Base-by-base conservation (phyloP, 2,329 filamentous ascomycete genomes). In the Fusarium illudens region DNA sequence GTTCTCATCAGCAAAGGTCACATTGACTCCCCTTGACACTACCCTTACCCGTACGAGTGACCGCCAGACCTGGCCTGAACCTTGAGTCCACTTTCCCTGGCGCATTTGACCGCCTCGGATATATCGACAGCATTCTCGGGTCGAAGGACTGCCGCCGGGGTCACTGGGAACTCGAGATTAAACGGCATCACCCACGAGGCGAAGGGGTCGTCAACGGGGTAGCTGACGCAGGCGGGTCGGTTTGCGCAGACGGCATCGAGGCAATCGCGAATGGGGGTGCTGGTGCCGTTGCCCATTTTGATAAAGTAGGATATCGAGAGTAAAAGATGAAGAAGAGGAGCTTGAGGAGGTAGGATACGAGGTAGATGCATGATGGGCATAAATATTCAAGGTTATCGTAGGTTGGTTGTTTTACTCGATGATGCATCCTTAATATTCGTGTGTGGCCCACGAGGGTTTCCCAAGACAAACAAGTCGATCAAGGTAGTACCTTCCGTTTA, bases 31-130 rank as follows among this genome's bases (percentile, higher is more conserved):
- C 19, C 2, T 4, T 0, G 11, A 46, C 0, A 6, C 1, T 6
- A 0, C n/a, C 63, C 82, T 70, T 74, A 86, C 84, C 81, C 88
- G 65, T 89, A 91, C 0, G 87, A 90, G 71, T 91, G 89, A 0
- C 89, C 89, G 4, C 89, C 89, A 2, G 87, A 88, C 66, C 83
- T 86, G 20, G 89, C 84, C 72, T 90, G 87, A 0, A 90, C 86
- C 66, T 86, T 84, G 54, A 86, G 75, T 6, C 78, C 78, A 60
- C 80, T 78, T 22, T 82, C 64, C 3, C 74, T 79, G 6, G 88
- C 89, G 71, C 88, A 90, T 52, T 84, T 83, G 36, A 91, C 82
- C 13, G 87, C 84, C 19, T 78, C 83, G 2, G 87, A 82, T 3
- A 90, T 84, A 57, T 90, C 85, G 20, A 84, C 75, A 11, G 82